Conservation (phyloP, 2,329 filamentous ascomycete species). For the Ophiostoma ulmi region DNA sequence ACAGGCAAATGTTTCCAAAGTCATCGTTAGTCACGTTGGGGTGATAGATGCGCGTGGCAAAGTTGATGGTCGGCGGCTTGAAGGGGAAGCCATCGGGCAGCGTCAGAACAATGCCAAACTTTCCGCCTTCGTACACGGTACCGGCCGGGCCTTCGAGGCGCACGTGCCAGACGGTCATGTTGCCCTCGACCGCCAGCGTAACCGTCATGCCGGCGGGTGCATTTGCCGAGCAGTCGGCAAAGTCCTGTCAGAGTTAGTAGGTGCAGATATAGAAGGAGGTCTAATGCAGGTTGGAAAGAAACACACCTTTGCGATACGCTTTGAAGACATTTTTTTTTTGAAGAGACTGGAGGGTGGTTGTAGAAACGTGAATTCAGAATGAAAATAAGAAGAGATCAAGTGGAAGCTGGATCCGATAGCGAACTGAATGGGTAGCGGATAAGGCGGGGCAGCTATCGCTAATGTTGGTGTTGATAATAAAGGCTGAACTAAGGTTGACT, state of each 20-base stretch:
- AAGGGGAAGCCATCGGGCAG: constrained; percentile 83
- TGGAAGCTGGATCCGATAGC: neutral
- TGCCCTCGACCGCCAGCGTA: constrained; percentile 42
- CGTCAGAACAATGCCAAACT: constrained; percentile 65
- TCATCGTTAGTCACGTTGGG: constrained; percentile 88
- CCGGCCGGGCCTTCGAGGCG: constrained; percentile 42
- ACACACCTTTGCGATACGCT: constrained; percentile 27
- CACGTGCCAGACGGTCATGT: constrained; percentile 52
- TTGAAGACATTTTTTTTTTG: constrained; percentile 18
- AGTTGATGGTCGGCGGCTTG: constrained; percentile 74
- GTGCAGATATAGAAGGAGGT: neutral
- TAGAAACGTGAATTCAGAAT: neutral
- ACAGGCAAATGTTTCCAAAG: constrained; percentile 79
- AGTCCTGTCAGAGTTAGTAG: constrained; percentile 41
- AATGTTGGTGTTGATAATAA: neutral
- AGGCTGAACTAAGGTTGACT: neutral
- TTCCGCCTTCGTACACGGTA: constrained; percentile 57
- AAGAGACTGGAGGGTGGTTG: constrained; percentile 31
- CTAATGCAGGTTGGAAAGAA: neutral
- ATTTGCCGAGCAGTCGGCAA: constrained; percentile 44
- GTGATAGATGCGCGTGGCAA: constrained; percentile 90
- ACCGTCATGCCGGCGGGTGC: constrained; percentile 47
- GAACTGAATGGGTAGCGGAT: neutral
- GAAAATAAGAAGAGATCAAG: neutral
- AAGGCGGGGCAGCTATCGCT: neutral